A percentile compares a stretch with the other conserved stretches of the same genome.
These are phyloP conservation scores for Postia placenta DNA, from an alignment of 768 basidiomycete species.

Conservation along the genomic window DNA sequence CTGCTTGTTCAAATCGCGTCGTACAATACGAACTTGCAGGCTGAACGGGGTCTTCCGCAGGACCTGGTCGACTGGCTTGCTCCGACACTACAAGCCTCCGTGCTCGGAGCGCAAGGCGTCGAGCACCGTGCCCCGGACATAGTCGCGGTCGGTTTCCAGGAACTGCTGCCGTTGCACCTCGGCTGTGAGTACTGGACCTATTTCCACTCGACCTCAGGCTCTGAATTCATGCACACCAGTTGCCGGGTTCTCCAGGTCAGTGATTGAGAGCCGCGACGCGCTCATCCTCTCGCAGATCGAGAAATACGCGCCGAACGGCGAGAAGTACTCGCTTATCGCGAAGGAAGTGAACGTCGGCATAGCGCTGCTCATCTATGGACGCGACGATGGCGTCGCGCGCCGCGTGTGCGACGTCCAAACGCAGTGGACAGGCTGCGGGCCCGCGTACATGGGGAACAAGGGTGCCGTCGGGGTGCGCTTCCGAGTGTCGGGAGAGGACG, in stretches of 20 bases:
- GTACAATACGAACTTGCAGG: conserved; percentile 91
- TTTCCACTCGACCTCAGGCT: conserved; percentile 8
- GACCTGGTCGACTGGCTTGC: conserved; percentile 90
- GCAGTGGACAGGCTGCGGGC: conserved; percentile 69
- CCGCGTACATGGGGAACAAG: conserved; percentile 87
- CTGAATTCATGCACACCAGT: conserved; percentile 44
- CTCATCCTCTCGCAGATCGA: conserved; percentile 76
- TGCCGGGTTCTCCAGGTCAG: conserved; percentile 64
- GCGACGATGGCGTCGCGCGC: conserved; percentile 59
- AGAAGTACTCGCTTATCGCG: conserved; percentile 72
- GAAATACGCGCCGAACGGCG: conserved; percentile 61
- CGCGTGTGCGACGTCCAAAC: conserved; percentile 62
- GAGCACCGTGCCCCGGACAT: conserved; percentile 65
- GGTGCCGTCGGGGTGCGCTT: conserved; percentile 89
- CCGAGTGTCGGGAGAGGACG: conserved; percentile 52
- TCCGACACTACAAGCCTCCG: conserved; percentile 73
- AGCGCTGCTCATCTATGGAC: conserved; percentile 82
- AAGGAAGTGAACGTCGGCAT: conserved; percentile 83
- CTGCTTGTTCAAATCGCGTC: conserved; percentile 77
- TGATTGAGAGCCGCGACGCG: conserved; percentile 61
- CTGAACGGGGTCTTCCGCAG: conserved; percentile 64
- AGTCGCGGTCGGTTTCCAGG: conserved; percentile 90
- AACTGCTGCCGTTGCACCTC: conserved; percentile 84
- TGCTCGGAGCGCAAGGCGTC: conserved; percentile 54
- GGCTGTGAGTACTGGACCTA: conserved; percentile 71